Conservation (phyloP, 129 eudicot species). For the Heracleum sosnowskyi region DNA sequence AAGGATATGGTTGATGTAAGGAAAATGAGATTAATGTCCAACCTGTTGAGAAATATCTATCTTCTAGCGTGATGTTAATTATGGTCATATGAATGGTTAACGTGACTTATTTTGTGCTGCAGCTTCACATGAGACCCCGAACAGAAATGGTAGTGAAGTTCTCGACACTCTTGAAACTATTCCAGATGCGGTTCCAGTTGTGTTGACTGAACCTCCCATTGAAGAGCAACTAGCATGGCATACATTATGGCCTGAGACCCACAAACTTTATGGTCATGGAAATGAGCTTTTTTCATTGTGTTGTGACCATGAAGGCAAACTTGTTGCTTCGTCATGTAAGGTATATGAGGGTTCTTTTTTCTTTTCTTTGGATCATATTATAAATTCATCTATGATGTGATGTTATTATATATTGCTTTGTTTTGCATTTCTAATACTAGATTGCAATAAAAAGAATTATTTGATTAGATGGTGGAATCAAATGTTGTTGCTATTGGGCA, state of each 20-base stretch:
- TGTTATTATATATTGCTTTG: not conserved
- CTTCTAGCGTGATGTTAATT: not conserved
- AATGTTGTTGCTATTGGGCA: not conserved
- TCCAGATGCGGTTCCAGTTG: slow-evolving; percentile 91
- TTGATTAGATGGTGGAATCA: not conserved
- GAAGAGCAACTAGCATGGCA: slow-evolving; percentile 94
- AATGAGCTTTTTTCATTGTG: slow-evolving; percentile 87
- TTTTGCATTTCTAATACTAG: not conserved
- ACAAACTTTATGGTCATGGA: slow-evolving; percentile 98
- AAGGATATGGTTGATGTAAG: not conserved
- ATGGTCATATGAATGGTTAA: slow-evolving; percentile 1
- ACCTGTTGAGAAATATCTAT: not conserved
- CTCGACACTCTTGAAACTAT: slow-evolving; percentile 80
- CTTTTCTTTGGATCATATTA: not conserved
- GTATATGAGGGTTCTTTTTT: slow-evolving; percentile 26
- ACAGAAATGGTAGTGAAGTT: slow-evolving; percentile 54
- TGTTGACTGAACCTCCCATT: slow-evolving; percentile 81
- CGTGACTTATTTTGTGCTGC: slow-evolving; percentile 13
- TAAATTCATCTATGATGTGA: not conserved
- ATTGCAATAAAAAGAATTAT: not conserved
- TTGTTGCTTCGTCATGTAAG: slow-evolving; percentile 97
- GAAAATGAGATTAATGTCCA: not conserved
- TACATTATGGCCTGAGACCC: slow-evolving; percentile 97
- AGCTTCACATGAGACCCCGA: slow-evolving; percentile 46
- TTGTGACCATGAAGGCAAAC: slow-evolving; percentile 78